A percentile compares a stretch with the other conserved stretches of the same genome.
Conservation (phyloP, 257 asterid genomes). For the Fraxinus quadrangulata region DNA sequence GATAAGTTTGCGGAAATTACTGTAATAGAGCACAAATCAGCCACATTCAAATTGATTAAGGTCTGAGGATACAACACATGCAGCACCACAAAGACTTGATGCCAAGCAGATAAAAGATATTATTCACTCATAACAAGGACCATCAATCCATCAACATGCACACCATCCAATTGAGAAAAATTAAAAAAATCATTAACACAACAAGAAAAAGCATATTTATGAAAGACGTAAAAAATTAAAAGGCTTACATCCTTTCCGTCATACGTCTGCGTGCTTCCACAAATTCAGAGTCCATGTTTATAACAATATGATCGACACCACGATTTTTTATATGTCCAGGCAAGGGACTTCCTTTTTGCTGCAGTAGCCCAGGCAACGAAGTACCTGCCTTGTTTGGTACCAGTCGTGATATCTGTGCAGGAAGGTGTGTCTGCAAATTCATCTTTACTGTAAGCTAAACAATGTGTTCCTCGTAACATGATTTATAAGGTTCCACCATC, state of each 20-base stretch:
- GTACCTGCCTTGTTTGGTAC: conserved; percentile 56
- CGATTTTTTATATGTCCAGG: conserved; percentile 71
- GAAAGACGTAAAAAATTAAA: conserved; percentile 20
- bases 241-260: conserved; percentile 65
- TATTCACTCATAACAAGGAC: background rate
- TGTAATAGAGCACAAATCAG: background rate
- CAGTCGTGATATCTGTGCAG: conserved; percentile 71
- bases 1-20: background rate
- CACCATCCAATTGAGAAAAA: background rate
- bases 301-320: conserved; percentile 42
- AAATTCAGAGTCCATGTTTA: conserved; percentile 56
- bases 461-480: conserved; percentile 30
- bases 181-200: background rate
- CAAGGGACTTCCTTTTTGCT: conserved; percentile 64
- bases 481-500: conserved; percentile 20
- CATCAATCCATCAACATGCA: background rate
- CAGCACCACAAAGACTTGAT: too few relatives aligned
- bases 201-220: conserved; percentile 4
- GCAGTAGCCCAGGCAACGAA: conserved; percentile 53
- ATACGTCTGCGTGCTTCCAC: conserved; percentile 50
- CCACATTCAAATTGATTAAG: too few relatives aligned
- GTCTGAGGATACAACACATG: too few relatives aligned
- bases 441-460: conserved; percentile 35
- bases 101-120: too few relatives aligned
- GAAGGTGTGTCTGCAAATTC: conserved; percentile 62